Evolutionary conservation across 441 rosid species (phyloP).

Genomic region (California macrophylla): DNA sequence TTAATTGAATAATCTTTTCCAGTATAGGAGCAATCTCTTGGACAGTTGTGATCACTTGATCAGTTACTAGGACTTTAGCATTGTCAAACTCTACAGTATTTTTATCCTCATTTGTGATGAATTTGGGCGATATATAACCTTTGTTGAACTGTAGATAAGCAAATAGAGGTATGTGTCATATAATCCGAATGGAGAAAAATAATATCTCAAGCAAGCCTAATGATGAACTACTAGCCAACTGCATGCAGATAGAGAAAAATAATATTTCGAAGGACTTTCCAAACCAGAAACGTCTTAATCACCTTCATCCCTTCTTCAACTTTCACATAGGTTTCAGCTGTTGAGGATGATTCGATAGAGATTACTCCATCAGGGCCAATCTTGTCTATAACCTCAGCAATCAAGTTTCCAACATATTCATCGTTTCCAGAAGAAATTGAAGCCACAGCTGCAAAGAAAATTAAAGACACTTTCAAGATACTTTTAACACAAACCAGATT

Average conservation of each 20-base stretch:
- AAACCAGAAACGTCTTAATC: conserved; percentile 17
- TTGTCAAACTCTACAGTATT: conserved; percentile 74
- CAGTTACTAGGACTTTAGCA: conserved; percentile 70
- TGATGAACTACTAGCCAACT: neutral
- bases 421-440: conserved; percentile 84
- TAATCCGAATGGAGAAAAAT: neutral
- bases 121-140: conserved; percentile 78
- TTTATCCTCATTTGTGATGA: conserved; percentile 72
- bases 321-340: conserved; percentile 58
- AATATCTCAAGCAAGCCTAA: neutral
- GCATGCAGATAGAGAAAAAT: conserved; percentile 4
- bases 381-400: conserved; percentile 68
- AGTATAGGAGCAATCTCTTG: conserved; percentile 64
- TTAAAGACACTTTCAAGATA: conserved; percentile 4
- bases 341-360: conserved; percentile 61
- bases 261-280: conserved; percentile 3
- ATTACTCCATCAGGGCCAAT: conserved; percentile 86
- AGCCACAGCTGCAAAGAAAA: conserved; percentile 64
- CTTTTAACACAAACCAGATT: neutral
- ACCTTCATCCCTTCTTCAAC: conserved; percentile 96
- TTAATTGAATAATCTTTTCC: conserved; percentile 72
- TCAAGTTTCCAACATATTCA: conserved; percentile 61
- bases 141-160: conserved; percentile 56
- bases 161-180: neutral
- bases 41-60: conserved; percentile 56